These are phyloP conservation scores for Oryza meyeriana DNA, from an alignment of 176 grass and related monocot species.

Conservation along the genomic window DNA sequence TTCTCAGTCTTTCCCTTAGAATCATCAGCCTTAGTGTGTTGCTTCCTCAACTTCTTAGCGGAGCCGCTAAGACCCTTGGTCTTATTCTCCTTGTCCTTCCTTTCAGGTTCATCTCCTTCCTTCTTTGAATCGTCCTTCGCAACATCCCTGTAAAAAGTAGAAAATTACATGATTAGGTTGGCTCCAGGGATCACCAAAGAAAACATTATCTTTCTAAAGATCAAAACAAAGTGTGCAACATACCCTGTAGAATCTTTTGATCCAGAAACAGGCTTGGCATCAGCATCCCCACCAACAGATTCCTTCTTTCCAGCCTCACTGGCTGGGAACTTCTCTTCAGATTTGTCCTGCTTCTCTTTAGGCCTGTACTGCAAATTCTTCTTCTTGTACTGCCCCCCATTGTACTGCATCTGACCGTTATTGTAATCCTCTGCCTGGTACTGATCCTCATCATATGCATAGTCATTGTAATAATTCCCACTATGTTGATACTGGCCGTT, in stretches of 20 bases:
- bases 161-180: background rate
- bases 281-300: background rate
- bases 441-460: background rate
- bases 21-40: background rate
- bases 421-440: background rate
- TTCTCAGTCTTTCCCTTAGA: background rate
- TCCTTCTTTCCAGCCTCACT: background rate
- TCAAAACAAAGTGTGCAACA: background rate
- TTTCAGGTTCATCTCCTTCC: background rate
- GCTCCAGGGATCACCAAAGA: background rate
- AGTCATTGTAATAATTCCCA: too few species aligned
- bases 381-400: background rate
- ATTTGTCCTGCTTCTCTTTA: background rate
- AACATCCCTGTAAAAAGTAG: background rate
- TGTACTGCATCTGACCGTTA: background rate
- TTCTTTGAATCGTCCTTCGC: background rate
- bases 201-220: background rate
- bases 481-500: background rate
- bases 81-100: background rate
- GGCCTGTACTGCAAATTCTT: background rate
- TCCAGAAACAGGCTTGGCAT: background rate
- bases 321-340: slow-evolving; percentile 6
- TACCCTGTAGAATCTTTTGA: slow-evolving; percentile 11
- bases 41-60: slow-evolving; percentile 24
- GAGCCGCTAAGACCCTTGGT: slow-evolving; percentile 21